phyloP scores from a whole-genome alignment of 148 eudicot genomes.

The Dysphania ambrosioides region DNA sequence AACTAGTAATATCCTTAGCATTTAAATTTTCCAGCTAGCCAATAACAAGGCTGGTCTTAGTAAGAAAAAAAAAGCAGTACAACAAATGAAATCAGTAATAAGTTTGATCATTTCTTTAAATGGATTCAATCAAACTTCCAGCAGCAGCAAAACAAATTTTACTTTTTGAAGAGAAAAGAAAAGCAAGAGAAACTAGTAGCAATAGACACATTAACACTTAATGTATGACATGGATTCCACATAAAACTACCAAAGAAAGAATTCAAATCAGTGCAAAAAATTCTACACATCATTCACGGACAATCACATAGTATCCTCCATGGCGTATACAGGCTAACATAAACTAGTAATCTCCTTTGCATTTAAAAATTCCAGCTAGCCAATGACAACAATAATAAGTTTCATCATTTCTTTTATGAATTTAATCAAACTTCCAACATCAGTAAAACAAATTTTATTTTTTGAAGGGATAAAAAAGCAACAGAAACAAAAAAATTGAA shows the following conservation, averaged over 20 bases:
- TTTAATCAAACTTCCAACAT: no score
- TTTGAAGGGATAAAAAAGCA: slow-evolving; percentile 7
- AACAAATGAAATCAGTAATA: no score
- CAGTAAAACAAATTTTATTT: not conserved
- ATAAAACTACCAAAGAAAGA: no score
- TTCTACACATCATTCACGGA: not conserved
- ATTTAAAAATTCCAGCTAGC: not conserved
- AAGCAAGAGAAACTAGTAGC: no score
- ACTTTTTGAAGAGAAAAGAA: no score
- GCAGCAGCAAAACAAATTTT: no score
- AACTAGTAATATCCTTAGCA: not conserved
- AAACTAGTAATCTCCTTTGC: not conserved
- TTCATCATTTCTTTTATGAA: no score
- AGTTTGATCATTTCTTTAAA: no score
- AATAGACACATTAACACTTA: no score
- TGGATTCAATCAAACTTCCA: no score
- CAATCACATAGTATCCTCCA: not conserved
- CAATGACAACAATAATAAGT: no score
- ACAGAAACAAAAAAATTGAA: not conserved
- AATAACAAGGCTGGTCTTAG: not conserved
- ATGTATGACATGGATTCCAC: not conserved
- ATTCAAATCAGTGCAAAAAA: not conserved
- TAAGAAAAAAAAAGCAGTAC: no score
- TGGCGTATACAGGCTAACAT: not conserved
- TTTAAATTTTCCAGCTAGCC: not conserved